Evolutionary conservation across 2,329 filamentous ascomycete species (phyloP), one percentile per base, ranked within the genome.

Genomic region (Pseudopithomyces chartarum): DNA sequence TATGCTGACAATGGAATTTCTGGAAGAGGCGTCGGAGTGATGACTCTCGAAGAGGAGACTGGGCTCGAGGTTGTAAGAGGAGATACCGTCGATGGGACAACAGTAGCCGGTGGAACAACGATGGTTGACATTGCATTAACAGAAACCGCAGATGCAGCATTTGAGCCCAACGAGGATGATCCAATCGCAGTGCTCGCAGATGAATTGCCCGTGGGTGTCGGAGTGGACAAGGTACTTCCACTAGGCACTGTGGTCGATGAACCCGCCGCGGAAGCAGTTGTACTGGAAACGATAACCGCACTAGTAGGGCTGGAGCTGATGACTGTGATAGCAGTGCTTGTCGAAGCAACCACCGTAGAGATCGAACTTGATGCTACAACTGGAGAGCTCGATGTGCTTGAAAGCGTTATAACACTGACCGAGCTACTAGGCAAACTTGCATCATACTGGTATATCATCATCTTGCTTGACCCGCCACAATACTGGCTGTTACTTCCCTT

Each of bases 401-500:
- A 2, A 8, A 33, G 33, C 29, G 54, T 40, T 12, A 13, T n/a
- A 13, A 13, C 13, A 38, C 34, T 38, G 34, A 38, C n/a, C 34
- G 34, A 38, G n/a, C 34, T 38, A n/a, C n/a, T 38, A 13, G 34
- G 34, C 5, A 38, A 12, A 38, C 34, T 13, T n/a, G 11, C 5
- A 13, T 13, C n/a, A n/a, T 38, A 38, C 11, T 36, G 29, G 19
- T 58, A 58, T n/a, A 58, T 43, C 50, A 55, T 43, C 56, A 55
- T 58, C 20, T 46, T 52, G 13, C 51, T 55, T 4, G 46, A 36
- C 19, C 33, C 52, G 32, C 56, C 56, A 22, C 56, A 58, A 32
- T 52, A 55, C 13, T 58, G 56, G 42, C 52, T 55, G 40, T 55
- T 55, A 12, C 51, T 55, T 13, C 56, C 56, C n/a, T 38, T 44